A percentile compares a stretch with the other conserved stretches of the same genome.
These are phyloP conservation scores for Yarrowia galli DNA, from an alignment of 1,139 yeast genomes.

Conservation along the genomic window DNA sequence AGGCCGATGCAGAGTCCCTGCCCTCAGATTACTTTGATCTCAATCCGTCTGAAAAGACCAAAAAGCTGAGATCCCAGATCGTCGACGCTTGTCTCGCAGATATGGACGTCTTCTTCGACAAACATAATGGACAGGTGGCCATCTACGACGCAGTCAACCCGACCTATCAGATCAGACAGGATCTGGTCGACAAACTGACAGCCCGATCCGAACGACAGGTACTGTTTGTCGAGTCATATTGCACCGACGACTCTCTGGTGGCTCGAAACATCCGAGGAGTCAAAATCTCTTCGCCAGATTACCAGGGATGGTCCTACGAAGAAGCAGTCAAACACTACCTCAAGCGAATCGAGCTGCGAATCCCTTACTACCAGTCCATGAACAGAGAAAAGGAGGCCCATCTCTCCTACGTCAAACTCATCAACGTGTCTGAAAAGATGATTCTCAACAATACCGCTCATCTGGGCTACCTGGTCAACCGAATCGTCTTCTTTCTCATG, in stretches of 20 bases:
- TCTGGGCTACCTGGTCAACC: constrained; percentile 85
- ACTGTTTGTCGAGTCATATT: constrained; percentile 84
- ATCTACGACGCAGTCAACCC: constrained; percentile 97
- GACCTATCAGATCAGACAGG: constrained; percentile 67
- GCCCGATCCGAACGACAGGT: constrained; percentile 68
- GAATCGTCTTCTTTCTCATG: constrained; percentile 89
- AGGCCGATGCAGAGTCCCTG: constrained; percentile 55
- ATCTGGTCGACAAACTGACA: constrained; percentile 62
- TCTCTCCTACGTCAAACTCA: constrained; percentile 76
- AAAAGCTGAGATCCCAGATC: constrained; percentile 63
- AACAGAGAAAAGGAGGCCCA: constrained; percentile 54
- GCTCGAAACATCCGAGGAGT: constrained; percentile 86
- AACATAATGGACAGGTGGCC: constrained; percentile 88
- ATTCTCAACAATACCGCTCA: constrained; percentile 75
- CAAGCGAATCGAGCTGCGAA: constrained; percentile 55
- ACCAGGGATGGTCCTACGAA: constrained; percentile 68
- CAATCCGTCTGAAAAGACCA: constrained; percentile 57
- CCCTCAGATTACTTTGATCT: constrained; percentile 76
- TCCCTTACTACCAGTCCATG: constrained; percentile 58
- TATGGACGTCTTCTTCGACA: constrained; percentile 71
- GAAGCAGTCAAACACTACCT: constrained; percentile 56
- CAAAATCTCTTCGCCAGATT: constrained; percentile 81
- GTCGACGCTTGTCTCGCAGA: constrained; percentile 72
- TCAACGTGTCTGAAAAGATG: constrained; percentile 89
- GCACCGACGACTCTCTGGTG: constrained; percentile 75